Conservation (phyloP, 1,284 basidiomycete species). For the Trichosporon ovoides region DNA sequence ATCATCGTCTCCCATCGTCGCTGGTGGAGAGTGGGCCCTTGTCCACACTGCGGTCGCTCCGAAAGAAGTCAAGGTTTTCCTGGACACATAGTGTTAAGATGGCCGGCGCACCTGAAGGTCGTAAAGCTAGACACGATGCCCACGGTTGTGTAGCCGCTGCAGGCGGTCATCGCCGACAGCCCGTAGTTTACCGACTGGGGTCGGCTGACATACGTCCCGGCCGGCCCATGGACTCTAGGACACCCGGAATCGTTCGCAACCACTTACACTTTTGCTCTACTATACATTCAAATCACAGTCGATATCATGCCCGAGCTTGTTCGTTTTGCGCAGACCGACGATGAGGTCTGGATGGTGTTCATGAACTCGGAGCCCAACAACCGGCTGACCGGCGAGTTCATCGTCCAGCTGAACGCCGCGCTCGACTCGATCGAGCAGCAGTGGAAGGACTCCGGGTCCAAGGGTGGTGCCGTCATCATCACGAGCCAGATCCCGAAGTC, state of each 20-base stretch:
- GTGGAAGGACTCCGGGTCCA: constrained; percentile 25
- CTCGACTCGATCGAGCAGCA: constrained; percentile 2
- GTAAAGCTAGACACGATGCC: neutral
- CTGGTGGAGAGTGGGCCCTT: too few species aligned
- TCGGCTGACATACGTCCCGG: neutral
- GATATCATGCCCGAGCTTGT: neutral
- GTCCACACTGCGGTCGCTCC: too few species aligned
- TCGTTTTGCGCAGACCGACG: constrained; percentile 1
- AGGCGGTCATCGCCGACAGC: neutral
- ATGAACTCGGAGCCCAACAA: constrained; percentile 5
- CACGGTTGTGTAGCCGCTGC: neutral
- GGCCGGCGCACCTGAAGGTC: too few species aligned
- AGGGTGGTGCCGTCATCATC: constrained; percentile 65
- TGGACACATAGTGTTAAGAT: too few species aligned
- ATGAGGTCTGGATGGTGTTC: constrained; percentile 1
- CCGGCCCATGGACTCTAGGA: neutral
- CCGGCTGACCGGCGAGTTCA: constrained; percentile 1
- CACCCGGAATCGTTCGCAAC: neutral
- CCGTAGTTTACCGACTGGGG: neutral
- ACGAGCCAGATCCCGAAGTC: constrained; percentile 73
- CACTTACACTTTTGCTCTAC: neutral
- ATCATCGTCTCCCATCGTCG: too few species aligned
- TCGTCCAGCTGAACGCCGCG: neutral
- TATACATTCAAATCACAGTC: neutral
- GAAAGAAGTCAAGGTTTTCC: too few species aligned